Base-by-base conservation (phyloP, 1,139 yeast genomes). In the Protomyces lactucae-debilis region DNA sequence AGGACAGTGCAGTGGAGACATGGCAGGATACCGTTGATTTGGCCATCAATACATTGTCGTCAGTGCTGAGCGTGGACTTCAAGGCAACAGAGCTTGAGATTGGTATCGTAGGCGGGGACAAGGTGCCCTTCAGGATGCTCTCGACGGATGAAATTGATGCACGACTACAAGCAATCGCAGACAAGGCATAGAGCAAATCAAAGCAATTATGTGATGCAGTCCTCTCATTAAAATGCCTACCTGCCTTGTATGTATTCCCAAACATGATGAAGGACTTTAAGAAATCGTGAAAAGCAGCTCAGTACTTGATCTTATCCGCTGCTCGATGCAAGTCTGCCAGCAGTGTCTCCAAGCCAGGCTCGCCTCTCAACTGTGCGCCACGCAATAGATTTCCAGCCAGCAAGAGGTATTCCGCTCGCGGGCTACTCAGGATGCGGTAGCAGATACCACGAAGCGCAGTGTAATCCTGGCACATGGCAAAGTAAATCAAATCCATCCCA, bases 21-120 rank as follows among this genome's bases (percentile, higher is more conserved):
- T 90, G 97, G 97, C 84, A 86, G 73, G 83, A 83, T 67, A 90
- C 92, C 18, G 96, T 90, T 10, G 99, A 93, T 75, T 84, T 87
- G 74, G 96, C 95, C 48, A 91, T 93, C 69, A 83, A 86, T 54
- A 87, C 95, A 4, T 81, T 93, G 74, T 87, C 95, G 71, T 85
- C 88, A 64, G 89, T 93, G 0, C 80, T 93, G 71, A 93, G 96
- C 55, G 90, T 96, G 9, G 99, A 93, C 72, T 92, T 93, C 76
- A 84, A 97, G 72, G 92, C 91, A 76, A 87, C 87, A 72, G 99
- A 93, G 75, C 80, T 93, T 67, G 99, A 93, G 77, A 83, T 93
- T 69, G 99, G 98, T 59, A 88, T 93, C 57, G 96, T 96, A 40
- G 82, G 89, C 6, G 84, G 79, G n/a, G 55, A 43, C 6, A 39